Base-by-base conservation (phyloP, 768 basidiomycete species). In the Trametes cingulata region DNA sequence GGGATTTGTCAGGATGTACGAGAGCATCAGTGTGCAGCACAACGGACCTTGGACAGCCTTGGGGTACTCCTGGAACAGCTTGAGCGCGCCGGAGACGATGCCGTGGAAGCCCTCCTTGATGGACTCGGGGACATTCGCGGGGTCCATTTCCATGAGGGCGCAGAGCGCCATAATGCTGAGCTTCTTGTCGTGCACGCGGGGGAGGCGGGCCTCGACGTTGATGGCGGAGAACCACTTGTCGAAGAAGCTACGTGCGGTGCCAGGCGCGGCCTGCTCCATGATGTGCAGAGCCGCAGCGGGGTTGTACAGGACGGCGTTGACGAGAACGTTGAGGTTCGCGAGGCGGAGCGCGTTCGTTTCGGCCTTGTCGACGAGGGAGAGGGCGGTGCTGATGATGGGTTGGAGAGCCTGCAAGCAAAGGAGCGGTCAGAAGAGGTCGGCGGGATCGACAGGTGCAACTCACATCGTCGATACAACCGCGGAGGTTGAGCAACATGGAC, bases 121-220 rank as follows among this genome's bases (percentile, higher is more conserved):
- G 17, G 74, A 71, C 41, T 79, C 79, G 2, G 89, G 91, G 36
- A 91, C 79, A 48, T 69, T 70, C 9, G 72, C 70, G 1, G 82
- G 80, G 13, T 85, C 78, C 73, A 92, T 75, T 73, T 93, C 91
- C 69, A 96, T 76, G 59, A 95, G 74, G 45, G 86, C 85, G 62
- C 87, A 90, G 57, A 95, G 72, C 10, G 93, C 85, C 58, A 91
- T 71, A 56, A 95, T 84, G 65, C 83, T 85, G 58, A 95, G 76
- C 73, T 89, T 93, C 82, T 94, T 93, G 75, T 95, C 93, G 69
- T 96, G 93, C 43, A 96, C 92, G 19, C 93, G 84, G 13, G 91
- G 90, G 36, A 94, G 80, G 48, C 79, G 81, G 24, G 72, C 77
- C 33, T 80, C 76, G 37, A 64, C 69, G 58, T 85, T 85, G 73